Conservation (phyloP, 257 asterid species). For the Lavandula angustifolia region DNA sequence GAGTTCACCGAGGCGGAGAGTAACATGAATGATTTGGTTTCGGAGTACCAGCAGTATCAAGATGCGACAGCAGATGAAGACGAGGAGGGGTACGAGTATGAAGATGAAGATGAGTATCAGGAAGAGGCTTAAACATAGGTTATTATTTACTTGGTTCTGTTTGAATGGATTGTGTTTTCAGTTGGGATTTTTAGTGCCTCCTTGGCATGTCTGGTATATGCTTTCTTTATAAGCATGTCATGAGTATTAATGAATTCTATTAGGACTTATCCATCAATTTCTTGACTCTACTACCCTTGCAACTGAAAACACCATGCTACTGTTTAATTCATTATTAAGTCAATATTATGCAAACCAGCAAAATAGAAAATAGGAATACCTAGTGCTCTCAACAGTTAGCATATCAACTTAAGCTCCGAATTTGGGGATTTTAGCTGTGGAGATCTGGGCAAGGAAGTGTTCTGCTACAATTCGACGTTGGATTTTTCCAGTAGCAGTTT, state of each 20-base stretch:
- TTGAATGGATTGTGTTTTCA: neutral
- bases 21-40: constrained; percentile 51
- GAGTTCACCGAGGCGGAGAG: constrained; percentile 57
- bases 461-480: constrained; percentile 8
- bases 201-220: constrained; percentile 28
- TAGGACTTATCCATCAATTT: neutral
- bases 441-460: constrained; percentile 20
- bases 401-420: constrained; percentile 3
- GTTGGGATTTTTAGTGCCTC: constrained; percentile 17
- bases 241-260: constrained; percentile 22
- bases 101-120: constrained; percentile 42
- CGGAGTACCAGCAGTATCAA: constrained; percentile 54
- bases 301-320: too few species aligned
- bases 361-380: neutral
- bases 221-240: constrained; percentile 10
- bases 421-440: constrained; percentile 6
- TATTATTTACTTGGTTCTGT: neutral
- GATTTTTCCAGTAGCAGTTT: constrained; percentile 71
- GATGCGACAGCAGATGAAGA: constrained; percentile 56
- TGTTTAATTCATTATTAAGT: neutral
- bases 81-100: constrained; percentile 46
- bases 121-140: constrained; percentile 32
- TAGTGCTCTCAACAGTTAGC: too few species aligned
- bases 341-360: neutral
- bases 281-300: too few species aligned